Evolutionary conservation across 495 filamentous ascomycete genomes (phyloP).

Genomic region (Lasiosphaeria miniovina): DNA sequence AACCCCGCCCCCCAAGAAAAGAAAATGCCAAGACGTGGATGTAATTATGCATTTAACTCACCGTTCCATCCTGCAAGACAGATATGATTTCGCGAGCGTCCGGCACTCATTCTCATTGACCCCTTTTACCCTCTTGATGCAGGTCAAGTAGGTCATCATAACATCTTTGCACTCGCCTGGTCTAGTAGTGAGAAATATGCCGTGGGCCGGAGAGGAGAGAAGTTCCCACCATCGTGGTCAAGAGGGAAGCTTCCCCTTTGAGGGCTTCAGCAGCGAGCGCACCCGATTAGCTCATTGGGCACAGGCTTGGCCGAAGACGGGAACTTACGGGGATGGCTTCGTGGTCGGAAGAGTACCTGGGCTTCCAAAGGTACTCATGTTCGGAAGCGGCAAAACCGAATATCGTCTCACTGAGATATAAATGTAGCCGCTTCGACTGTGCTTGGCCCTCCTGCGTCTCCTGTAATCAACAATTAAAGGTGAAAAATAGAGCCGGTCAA

Average conservation of each 20-base stretch:
- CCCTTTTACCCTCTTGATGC: slow-evolving; percentile 75
- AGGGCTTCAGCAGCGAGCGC: slow-evolving; percentile 51
- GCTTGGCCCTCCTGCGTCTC: too few relatives aligned
- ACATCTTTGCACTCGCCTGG: slow-evolving; percentile 89
- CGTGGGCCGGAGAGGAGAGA: slow-evolving; percentile 3
- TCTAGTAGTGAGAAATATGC: slow-evolving; percentile 7
- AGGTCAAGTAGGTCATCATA: slow-evolving; percentile 78
- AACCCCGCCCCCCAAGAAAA: too few relatives aligned
- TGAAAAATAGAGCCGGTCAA: too few relatives aligned
- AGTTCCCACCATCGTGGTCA: slow-evolving; percentile 78
- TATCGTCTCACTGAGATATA: neutral
- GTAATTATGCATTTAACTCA: slow-evolving; percentile 32
- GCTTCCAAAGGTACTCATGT: slow-evolving; percentile 67
- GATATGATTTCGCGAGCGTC: slow-evolving; percentile 78
- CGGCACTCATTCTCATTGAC: slow-evolving; percentile 85
- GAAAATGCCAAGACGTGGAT: too few relatives aligned
- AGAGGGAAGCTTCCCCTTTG: slow-evolving; percentile 96
- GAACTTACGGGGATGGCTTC: slow-evolving; percentile 75
- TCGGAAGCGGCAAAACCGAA: neutral
- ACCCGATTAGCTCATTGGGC: slow-evolving; percentile 1
- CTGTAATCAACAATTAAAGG: too few relatives aligned
- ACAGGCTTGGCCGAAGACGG: neutral
- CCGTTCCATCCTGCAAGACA: slow-evolving; percentile 93
- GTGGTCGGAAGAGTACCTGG: slow-evolving; percentile 69
- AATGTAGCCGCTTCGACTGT: too few relatives aligned